Base-by-base conservation (phyloP, 371 early-diverging fungal species). In the Rhizomucor miehei region DNA sequence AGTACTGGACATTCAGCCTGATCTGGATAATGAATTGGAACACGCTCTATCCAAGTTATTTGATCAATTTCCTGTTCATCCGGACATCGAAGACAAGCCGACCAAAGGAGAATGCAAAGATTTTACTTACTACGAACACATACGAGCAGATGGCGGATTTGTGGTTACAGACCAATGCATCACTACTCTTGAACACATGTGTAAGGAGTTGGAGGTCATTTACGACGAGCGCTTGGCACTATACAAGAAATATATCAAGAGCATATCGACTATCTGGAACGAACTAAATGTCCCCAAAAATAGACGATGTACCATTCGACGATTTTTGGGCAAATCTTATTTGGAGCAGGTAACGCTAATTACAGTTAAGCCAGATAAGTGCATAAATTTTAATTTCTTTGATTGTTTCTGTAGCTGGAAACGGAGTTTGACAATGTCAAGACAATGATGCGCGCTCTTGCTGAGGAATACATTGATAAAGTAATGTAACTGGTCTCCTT, bases 381-480 rank as follows among this genome's bases (percentile, higher is more conserved):
- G 3, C 11, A 14, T 19, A 10, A n/a, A 16, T 24, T 11, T 19
- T 51, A 2, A 16, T 14, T 58, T 6, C 24, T 13, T 49, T n/a
- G 10, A 1, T 35, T 35, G 35, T 16, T n/a, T 17, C 41, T 37
- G n/a, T 48, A 64, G 64, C 51, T 64, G 17, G 55, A 53, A 35
- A 25, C 10, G 17, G 56, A 59, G 23, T 64, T 64, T 37, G 64
- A 59, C 13, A 35, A 46, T 14, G 59, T 79, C 29, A 58, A 68
- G 45, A 53, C 62, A 1, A 69, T 79, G 8, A 47, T 69, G 1
- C 19, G 66, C 60, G 14, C 48, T 51, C 16, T 66, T 59, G 63
- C 68, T n/a, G 63, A 70, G 20, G 63, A 64, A 20, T 77, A 77
- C 24, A 67, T 73, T 51, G 63, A 65, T 21, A 57, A 70, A 55